These are phyloP conservation scores for Syzygium aqueum DNA, from an alignment of 345 rosid genomes.

Conservation along the genomic window DNA sequence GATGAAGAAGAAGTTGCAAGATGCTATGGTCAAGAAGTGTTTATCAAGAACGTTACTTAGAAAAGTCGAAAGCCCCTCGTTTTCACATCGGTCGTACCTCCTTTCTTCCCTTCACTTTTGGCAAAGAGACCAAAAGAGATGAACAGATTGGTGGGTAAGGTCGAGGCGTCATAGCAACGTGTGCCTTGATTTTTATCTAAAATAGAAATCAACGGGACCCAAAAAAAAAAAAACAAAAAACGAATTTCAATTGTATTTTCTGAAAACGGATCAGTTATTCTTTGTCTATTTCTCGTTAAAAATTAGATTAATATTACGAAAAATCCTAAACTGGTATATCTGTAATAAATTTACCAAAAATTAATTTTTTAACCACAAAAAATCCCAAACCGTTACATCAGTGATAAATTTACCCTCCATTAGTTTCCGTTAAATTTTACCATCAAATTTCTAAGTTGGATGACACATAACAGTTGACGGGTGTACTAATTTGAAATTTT, in stretches of 20 bases:
- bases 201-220: not conserved
- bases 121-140: not conserved
- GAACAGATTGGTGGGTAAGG: not conserved
- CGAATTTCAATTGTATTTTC: not conserved
- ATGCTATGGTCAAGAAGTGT: not conserved
- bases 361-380: too few species aligned
- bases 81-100: not conserved
- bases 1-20: not conserved
- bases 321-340: too few species aligned
- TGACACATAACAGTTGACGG: too few species aligned
- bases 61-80: not conserved
- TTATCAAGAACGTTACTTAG: not conserved
- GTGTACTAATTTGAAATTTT: too few species aligned
- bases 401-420: too few species aligned
- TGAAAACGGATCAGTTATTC: not conserved
- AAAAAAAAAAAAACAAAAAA: not conserved
- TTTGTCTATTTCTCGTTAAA: not conserved
- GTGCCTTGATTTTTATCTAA: not conserved
- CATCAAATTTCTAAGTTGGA: too few species aligned
- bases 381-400: too few species aligned
- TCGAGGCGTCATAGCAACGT: not conserved
- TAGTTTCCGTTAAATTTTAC: too few species aligned
- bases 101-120: not conserved
- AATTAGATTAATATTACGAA: too few species aligned
- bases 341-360: too few species aligned